Evolutionary conservation across 192 early-diverging fungal genomes (phyloP), one percentile per base, ranked within the genome.

Genomic region (Dimargaris cristalligena): DNA sequence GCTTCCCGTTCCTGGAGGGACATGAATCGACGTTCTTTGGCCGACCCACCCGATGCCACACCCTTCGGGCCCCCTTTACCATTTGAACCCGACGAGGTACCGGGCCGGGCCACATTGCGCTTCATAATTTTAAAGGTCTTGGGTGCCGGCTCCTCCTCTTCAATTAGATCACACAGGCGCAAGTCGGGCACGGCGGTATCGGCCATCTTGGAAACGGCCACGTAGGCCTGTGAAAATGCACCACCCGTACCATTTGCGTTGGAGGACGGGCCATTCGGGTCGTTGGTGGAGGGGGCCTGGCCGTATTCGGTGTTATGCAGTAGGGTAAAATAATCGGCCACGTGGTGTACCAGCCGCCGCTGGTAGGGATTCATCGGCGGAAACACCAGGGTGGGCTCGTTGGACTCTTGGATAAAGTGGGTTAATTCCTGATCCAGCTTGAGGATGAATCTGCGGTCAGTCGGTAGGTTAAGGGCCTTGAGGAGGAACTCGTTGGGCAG

Each of bases 321-420:
- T 51, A 86, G 52, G 51, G 75, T 73, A 66, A 80, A 88, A 63
- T 85, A 80, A 30, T 78, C 73, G 26, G 83, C 86, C 14, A 85
- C 71, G 22, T 78, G 74, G 66, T 88, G 84, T n/a, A 82, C 70
- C 33, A 88, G 73, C 62, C 83, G 71, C 9, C 86, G 72, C 54
- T 88, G 81, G 64, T 88, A 88, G 2, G 81, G 83, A 63, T 88
- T 88, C 71, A 88, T 77, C 22, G 63, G 62, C 13, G 81, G 77
- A 59, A 81, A 80, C 54, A 78, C 78, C 23, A 88, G 65, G 67
- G 69, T 46, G 71, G 74, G 51, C 81, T 56, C 54, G 29, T 28
- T 9, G 31, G 54, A 29, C 30, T 81, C 73, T 44, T 74, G 72
- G 25, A 84, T 72, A 62, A 86, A 82, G 26, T 34, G 65, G 60